These are phyloP conservation scores for Bonia amplexicaulis DNA, from an alignment of 176 grass and related monocot genomes.

Conservation along the genomic window DNA sequence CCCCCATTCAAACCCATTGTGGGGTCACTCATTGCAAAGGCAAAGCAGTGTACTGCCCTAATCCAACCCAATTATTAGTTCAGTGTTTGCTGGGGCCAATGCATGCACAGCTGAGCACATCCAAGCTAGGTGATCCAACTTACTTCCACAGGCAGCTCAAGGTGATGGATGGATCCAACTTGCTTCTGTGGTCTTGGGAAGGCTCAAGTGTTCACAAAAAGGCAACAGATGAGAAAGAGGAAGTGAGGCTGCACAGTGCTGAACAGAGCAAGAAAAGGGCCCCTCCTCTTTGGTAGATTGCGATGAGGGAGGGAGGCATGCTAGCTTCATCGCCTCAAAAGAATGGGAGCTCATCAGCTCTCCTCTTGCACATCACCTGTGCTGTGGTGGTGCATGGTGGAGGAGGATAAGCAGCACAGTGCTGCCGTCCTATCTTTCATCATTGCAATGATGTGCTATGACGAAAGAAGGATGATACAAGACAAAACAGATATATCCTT, in stretches of 20 bases:
- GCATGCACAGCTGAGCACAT: not conserved
- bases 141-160: conserved; percentile 17
- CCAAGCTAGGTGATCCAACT: conserved; percentile 2
- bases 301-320: conserved; percentile 20
- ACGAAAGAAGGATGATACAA: conserved; percentile 8
- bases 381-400: not conserved
- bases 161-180: conserved; percentile 24
- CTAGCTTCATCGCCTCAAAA: conserved; percentile 35
- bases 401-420: conserved; percentile 16
- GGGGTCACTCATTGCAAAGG: conserved; percentile 32
- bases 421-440: conserved; percentile 29
- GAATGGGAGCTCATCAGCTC: conserved; percentile 18
- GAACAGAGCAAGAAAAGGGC: conserved; percentile 21
- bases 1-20: conserved; percentile 31
- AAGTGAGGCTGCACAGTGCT: conserved; percentile 26
- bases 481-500: not conserved
- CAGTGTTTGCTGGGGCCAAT: conserved; percentile 25
- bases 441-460: conserved; percentile 33
- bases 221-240: not conserved
- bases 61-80: conserved; percentile 43
- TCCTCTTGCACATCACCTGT: conserved; percentile 9
- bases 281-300: conserved; percentile 3
- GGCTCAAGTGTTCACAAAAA: conserved; percentile 35
- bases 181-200: conserved; percentile 28
- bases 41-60: conserved; percentile 8